These are phyloP conservation scores for Eragrostis tef DNA, from an alignment of 202 grass and related monocot genomes.

Conservation along the genomic window DNA sequence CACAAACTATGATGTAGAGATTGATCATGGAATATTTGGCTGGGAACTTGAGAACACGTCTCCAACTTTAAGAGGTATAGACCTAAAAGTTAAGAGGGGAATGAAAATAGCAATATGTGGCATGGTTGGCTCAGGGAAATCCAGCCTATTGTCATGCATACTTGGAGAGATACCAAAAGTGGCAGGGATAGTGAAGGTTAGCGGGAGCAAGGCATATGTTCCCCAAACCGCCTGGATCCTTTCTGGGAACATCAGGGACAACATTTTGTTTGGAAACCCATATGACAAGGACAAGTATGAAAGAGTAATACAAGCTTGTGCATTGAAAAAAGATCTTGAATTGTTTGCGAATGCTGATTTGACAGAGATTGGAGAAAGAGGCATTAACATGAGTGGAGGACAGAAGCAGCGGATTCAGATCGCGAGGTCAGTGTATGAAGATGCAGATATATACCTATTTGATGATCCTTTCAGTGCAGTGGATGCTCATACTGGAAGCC, in stretches of 20 bases:
- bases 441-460: conserved; percentile 88
- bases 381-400: conserved; percentile 98
- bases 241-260: conserved; percentile 93
- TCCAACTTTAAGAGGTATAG: conserved; percentile 68
- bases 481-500: conserved; percentile 91
- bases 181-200: conserved; percentile 66
- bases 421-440: conserved; percentile 82
- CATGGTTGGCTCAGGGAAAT: conserved; percentile 87
- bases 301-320: conserved; percentile 79
- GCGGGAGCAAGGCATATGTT: conserved; percentile 89
- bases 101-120: conserved; percentile 98
- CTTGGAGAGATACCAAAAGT: conserved; percentile 89
- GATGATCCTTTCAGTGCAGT: conserved; percentile 98
- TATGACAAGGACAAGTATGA: conserved; percentile 77
- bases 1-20: conserved; percentile 65
- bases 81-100: conserved; percentile 73
- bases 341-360: conserved; percentile 91
- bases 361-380: conserved; percentile 99
- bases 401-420: conserved; percentile 98
- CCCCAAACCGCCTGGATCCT: conserved; percentile 95
- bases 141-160: conserved; percentile 89
- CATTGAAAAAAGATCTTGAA: conserved; percentile 82
- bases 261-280: conserved; percentile 90
- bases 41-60: conserved; percentile 68
- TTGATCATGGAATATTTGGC: conserved; percentile 76